Base-by-base conservation (phyloP, 202 grass and related monocot genomes). In the Panicum virgatum region DNA sequence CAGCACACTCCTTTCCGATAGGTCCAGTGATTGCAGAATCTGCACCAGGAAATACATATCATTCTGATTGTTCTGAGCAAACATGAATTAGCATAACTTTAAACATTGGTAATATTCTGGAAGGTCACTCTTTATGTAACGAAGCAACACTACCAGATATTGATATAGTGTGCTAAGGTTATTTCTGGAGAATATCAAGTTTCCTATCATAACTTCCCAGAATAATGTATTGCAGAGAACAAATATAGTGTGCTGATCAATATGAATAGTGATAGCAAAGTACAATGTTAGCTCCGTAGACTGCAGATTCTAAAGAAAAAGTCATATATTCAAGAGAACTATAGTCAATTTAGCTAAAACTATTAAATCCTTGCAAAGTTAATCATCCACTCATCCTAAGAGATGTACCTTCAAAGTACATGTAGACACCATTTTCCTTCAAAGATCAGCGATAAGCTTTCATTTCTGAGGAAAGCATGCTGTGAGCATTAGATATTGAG, bases 21-120 rank as follows among this genome's bases (percentile, higher is more conserved):
- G 94, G 94, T 88, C 94, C 94, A 5, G 94, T 97, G 84, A 97
- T 97, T 37, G 94, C 94, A 86, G 94, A 97, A 37, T 91, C 94
- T 97, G 82, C 80, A 62, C 0, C 7, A 59, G 11, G 3, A 39
- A 65, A 53, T 6, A 45, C 3, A 22, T 13, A 20, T 62, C 14
- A 76, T 9, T 86, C 46, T 63, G 7, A 38, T 16, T 74, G 30
- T 9, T 68, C 57, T 9, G 14, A 22, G 23, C 29, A 30, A 11
- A n/a, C 26, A 80, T 29, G 11, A 53, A 20, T 53, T 30, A 70
- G 9, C 10, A 56, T 1, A 22, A 15, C 3, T 27, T 1, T 12
- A 30, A 66, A 26, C 0, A 19, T 11, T 2, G 9, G 14, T n/a
- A 42, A 67, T 42, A 34, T 46, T 67, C 12, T 12, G 4, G 62